These are phyloP conservation scores for Mycena haematopus DNA, from an alignment of 768 basidiomycete genomes.

Conservation along the genomic window DNA sequence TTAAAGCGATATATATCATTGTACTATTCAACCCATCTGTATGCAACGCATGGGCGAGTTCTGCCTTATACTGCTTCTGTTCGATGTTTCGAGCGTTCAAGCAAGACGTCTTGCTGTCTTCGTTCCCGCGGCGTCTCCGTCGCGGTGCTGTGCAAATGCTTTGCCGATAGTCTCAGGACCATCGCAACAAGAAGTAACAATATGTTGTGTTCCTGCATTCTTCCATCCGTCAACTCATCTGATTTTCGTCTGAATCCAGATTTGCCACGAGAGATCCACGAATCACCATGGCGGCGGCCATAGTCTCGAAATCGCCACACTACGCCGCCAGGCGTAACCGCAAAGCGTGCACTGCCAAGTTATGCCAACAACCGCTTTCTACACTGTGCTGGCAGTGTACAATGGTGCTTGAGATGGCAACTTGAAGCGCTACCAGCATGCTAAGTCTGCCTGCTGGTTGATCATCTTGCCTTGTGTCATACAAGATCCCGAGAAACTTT, in stretches of 20 bases:
- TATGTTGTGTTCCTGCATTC: background rate
- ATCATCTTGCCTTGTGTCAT: constrained; percentile 2
- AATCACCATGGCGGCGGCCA: background rate
- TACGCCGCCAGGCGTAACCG: too few relatives aligned
- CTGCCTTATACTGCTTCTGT: too few relatives aligned
- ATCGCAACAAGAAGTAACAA: background rate
- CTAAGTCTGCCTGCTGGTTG: background rate
- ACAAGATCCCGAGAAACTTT: background rate
- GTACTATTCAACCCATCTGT: constrained; percentile 6
- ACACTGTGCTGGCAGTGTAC: background rate
- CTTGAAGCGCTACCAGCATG: constrained; percentile 2
- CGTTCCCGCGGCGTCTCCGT: too few relatives aligned
- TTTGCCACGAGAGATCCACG: background rate
- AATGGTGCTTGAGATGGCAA: background rate
- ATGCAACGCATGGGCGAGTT: background rate
- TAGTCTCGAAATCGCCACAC: too few relatives aligned
- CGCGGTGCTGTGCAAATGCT: background rate
- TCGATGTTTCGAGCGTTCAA: too few relatives aligned
- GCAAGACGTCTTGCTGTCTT: too few relatives aligned
- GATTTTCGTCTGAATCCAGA: background rate
- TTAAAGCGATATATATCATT: constrained; percentile 5
- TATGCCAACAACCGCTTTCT: background rate
- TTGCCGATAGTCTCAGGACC: background rate
- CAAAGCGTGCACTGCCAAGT: background rate
- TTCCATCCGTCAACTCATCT: background rate